These are phyloP conservation scores for Stemphylium beticola DNA, from an alignment of 2,329 filamentous ascomycete genomes.

Conservation along the genomic window DNA sequence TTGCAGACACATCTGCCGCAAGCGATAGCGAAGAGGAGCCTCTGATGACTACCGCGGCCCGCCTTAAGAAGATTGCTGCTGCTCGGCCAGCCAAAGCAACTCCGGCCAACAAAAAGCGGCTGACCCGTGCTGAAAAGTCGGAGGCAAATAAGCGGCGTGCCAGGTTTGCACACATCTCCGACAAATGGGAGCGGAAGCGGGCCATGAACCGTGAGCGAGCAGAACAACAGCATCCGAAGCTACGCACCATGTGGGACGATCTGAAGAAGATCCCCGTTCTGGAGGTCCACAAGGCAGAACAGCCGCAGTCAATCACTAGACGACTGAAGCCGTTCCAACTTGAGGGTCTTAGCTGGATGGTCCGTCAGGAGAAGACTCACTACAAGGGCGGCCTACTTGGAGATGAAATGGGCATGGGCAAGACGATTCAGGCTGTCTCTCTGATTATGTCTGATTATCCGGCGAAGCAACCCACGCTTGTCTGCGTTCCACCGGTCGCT, in stretches of 20 bases:
- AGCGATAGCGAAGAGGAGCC: constrained; percentile 40
- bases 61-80: constrained; percentile 20
- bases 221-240: constrained; percentile 76
- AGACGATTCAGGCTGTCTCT: constrained; percentile 97
- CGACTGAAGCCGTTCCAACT: constrained; percentile 92
- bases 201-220: constrained; percentile 66
- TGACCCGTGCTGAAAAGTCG: constrained; percentile 29
- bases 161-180: constrained; percentile 44
- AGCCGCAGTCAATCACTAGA: constrained; percentile 79
- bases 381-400: constrained; percentile 92
- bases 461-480: constrained; percentile 79
- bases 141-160: constrained; percentile 27
- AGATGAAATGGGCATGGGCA: constrained; percentile 98
- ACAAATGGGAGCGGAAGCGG: constrained; percentile 56
- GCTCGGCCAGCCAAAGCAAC: constrained; percentile 14
- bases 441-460: constrained; percentile 98
- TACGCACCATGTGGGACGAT: constrained; percentile 84
- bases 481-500: constrained; percentile 90
- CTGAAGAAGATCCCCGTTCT: constrained; percentile 73
- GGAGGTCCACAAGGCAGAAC: constrained; percentile 66
- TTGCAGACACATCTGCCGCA: constrained; percentile 21
- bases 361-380: constrained; percentile 79
- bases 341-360: constrained; percentile 94
- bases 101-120: constrained; percentile 34
- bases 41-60: constrained; percentile 28